Conservation (phyloP, 345 rosid genomes). For the Syzygium jambos region DNA sequence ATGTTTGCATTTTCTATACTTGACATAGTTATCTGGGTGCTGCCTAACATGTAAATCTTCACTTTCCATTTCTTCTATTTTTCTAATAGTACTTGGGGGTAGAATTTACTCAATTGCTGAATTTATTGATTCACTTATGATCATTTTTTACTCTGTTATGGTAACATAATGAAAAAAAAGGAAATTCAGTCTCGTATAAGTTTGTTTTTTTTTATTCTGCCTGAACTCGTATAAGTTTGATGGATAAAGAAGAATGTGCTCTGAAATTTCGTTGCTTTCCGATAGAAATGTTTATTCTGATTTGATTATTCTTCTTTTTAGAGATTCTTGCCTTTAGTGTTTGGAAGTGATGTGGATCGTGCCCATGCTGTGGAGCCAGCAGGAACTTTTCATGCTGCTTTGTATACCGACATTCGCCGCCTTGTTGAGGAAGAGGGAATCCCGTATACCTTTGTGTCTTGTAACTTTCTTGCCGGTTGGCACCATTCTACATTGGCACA, state of each 20-base stretch:
- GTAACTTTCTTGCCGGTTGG: constrained; percentile 4
- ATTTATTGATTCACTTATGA: not conserved
- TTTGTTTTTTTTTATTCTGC: not conserved
- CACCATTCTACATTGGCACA: not conserved
- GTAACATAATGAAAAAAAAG: not conserved
- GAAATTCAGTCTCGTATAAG: not conserved
- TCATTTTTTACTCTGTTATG: not conserved
- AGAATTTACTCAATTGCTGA: not conserved
- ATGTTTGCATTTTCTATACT: not conserved
- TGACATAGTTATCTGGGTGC: not conserved
- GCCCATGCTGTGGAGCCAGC: constrained; percentile 4
- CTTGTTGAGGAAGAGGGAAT: constrained; percentile 5
- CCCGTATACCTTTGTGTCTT: constrained; percentile 1
- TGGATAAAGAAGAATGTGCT: not conserved
- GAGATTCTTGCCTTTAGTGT: constrained; percentile 11
- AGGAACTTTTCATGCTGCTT: not conserved
- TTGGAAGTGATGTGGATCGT: constrained; percentile 9
- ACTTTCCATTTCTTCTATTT: not conserved
- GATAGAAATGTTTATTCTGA: not conserved
- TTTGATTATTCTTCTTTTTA: not conserved
- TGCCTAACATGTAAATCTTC: not conserved
- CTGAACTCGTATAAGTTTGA: not conserved
- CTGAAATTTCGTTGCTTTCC: not conserved
- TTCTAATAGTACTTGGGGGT: not conserved
- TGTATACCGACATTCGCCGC: not conserved